Conservation (phyloP, 345 rosid genomes). For the Populus nigra region DNA sequence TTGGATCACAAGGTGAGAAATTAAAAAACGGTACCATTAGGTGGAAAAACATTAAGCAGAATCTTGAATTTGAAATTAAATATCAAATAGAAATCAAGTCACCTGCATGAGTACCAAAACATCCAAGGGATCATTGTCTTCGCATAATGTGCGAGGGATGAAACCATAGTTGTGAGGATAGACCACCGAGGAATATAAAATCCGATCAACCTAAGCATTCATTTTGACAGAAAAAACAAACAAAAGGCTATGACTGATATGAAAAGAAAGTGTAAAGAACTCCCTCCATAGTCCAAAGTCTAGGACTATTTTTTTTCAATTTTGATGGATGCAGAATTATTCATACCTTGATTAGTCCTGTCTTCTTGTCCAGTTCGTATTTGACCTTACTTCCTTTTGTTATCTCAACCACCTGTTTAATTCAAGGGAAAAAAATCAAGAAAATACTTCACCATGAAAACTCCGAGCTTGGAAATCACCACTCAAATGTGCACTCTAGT, state of each 20-base stretch:
- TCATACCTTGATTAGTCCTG: conserved; percentile 81
- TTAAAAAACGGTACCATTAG: not conserved
- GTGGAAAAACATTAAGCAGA: not conserved
- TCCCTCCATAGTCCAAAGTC: not conserved
- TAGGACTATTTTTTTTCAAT: no score
- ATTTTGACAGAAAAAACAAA: conserved; percentile 12
- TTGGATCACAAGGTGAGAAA: conserved; percentile 4
- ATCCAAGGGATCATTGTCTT: conserved; percentile 96
- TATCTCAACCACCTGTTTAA: conserved; percentile 82
- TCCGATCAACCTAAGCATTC: conserved; percentile 66
- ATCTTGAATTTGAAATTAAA: not conserved
- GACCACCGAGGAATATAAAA: conserved; percentile 91
- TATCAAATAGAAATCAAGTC: conserved; percentile 4
- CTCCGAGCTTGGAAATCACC: not conserved
- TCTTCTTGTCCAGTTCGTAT: conserved; percentile 95
- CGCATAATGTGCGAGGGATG: conserved; percentile 87
- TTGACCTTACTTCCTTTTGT: conserved; percentile 96
- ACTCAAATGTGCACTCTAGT: not conserved
- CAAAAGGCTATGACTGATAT: conserved; percentile 1
- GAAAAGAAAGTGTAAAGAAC: not conserved
- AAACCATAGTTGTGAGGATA: conserved; percentile 99
- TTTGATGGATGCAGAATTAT: not conserved
- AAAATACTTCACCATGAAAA: not conserved
- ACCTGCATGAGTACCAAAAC: conserved; percentile 96
- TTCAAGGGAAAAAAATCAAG: not conserved